These are phyloP conservation scores for Echeveria elegans DNA, from an alignment of 164 flowering plant genomes.

Conservation along the genomic window DNA sequence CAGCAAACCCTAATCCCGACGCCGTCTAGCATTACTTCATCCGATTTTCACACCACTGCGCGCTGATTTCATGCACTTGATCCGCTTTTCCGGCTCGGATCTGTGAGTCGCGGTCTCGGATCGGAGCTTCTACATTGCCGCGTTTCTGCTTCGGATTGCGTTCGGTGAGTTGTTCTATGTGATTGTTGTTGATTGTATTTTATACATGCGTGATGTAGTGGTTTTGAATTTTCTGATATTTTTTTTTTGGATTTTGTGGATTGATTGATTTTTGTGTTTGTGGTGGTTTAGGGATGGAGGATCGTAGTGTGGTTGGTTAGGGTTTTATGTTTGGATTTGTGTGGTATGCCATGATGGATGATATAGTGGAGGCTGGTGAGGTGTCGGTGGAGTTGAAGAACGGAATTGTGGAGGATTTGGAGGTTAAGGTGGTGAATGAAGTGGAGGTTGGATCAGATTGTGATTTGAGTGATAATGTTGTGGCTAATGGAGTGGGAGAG, in stretches of 20 bases:
- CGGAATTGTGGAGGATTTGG: not conserved
- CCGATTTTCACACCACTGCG: not conserved
- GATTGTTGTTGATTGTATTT: not conserved
- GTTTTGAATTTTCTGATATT: not conserved
- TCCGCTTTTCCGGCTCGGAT: not conserved
- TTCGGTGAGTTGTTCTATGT: not conserved
- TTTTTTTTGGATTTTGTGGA: not conserved
- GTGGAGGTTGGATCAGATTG: not conserved
- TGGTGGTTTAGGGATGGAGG: not conserved
- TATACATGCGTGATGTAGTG: not conserved
- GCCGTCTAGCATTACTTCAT: not conserved
- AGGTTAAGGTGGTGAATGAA: not conserved
- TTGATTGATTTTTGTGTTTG: not conserved
- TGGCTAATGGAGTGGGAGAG: not conserved
- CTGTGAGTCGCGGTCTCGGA: not conserved
- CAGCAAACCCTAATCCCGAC: not conserved
- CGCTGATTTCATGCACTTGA: not conserved
- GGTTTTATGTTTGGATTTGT: no score
- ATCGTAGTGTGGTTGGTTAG: not conserved
- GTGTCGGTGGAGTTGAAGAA: slow-evolving; percentile 3
- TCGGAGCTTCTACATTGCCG: not conserved
- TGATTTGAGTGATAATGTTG: not conserved
- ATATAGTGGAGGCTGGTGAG: not conserved
- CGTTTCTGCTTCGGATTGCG: not conserved
- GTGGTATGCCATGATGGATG: not conserved